Percentiles rank a stretch among this genome's conserved stretches.
Evolutionary conservation across 345 rosid genomes (phyloP).

Genomic region (Cardamine resedifolia): DNA sequence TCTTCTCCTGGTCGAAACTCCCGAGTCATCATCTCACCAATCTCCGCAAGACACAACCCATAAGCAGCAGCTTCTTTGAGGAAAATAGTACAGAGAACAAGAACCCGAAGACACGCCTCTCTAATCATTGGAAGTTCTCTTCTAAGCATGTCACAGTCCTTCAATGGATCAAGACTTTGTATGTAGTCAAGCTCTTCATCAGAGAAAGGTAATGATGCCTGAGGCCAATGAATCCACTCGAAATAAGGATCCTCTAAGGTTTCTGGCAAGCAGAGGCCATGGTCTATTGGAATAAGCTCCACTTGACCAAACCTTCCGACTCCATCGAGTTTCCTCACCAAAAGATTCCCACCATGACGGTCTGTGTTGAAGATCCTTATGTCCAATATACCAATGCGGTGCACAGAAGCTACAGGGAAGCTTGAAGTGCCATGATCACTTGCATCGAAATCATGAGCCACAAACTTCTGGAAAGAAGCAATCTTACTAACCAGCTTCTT

Average conservation of each 20-base stretch:
- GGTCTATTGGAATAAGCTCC: conserved; percentile 95
- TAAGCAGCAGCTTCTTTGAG: conserved; percentile 80
- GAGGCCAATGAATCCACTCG: conserved; percentile 99
- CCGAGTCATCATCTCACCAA: conserved; percentile 99
- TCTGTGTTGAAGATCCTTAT: conserved; percentile 91
- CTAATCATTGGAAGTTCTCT: conserved; percentile 91
- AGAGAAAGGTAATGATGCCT: conserved; percentile 95
- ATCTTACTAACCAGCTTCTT: conserved; percentile 86
- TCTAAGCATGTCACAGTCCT: conserved; percentile 77
- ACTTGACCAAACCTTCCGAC: conserved; percentile 74
- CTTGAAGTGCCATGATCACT: conserved; percentile 97
- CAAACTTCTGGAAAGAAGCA: conserved; percentile 92
- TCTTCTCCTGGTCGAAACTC: conserved; percentile 82
- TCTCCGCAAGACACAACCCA: conserved; percentile 90
- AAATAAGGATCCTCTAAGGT: conserved; percentile 97
- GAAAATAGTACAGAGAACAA: conserved; percentile 79
- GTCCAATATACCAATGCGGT: conserved; percentile 89
- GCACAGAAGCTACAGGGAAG: conserved; percentile 89
- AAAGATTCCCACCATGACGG: conserved; percentile 94
- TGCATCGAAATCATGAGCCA: conserved; percentile 94
- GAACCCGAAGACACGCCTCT: conserved; percentile 83
- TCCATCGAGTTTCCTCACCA: conserved; percentile 77
- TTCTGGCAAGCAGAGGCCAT: conserved; percentile 96
- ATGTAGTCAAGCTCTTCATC: conserved; percentile 94
- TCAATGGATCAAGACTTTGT: conserved; percentile 55